These are phyloP conservation scores for Penicillium malachiteum DNA, from an alignment of 495 filamentous ascomycete genomes.

Conservation along the genomic window DNA sequence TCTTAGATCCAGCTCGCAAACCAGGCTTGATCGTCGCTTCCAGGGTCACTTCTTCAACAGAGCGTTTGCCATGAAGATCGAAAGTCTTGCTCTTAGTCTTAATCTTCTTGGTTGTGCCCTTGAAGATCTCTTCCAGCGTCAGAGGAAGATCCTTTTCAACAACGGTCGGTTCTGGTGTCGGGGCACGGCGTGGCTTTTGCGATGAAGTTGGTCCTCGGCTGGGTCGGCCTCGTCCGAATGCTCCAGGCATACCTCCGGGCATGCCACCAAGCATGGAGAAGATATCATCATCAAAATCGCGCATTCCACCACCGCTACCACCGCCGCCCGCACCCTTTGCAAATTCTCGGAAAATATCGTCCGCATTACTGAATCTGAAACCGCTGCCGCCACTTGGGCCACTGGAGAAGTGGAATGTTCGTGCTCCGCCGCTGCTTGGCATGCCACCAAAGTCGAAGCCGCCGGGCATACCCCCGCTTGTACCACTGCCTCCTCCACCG, in stretches of 20 bases:
- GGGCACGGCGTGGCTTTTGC: constrained; percentile 46
- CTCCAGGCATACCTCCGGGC: constrained; percentile 38
- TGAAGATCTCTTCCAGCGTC: constrained; percentile 82
- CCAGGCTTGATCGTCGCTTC: constrained; percentile 95
- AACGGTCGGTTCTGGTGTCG: constrained; percentile 84
- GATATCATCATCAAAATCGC: constrained; percentile 21
- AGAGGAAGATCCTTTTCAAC: constrained; percentile 81
- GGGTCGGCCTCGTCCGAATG: constrained; percentile 30
- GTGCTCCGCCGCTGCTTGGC: constrained; percentile 55
- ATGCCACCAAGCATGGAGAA: constrained; percentile 35
- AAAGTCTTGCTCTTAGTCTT: constrained; percentile 96
- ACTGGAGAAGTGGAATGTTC: constrained; percentile 76
- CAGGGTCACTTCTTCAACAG: constrained; percentile 80
- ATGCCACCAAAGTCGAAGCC: constrained; percentile 55
- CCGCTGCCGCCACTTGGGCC: constrained; percentile 55
- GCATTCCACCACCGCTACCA: constrained; percentile 5
- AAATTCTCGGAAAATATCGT: constrained; percentile 83
- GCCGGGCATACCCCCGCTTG: constrained; percentile 53
- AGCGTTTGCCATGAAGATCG: constrained; percentile 78
- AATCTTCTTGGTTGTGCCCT: constrained; percentile 88
- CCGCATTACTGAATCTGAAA: constrained; percentile 79
- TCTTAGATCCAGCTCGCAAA: constrained; percentile 92
- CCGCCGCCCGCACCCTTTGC: constrained; percentile 48
- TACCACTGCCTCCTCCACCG: constrained; percentile 42
- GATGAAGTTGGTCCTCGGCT: constrained; percentile 29